Evolutionary conservation across 2,329 filamentous ascomycete genomes (phyloP).

Genomic region (Diaporthe ampelina): DNA sequence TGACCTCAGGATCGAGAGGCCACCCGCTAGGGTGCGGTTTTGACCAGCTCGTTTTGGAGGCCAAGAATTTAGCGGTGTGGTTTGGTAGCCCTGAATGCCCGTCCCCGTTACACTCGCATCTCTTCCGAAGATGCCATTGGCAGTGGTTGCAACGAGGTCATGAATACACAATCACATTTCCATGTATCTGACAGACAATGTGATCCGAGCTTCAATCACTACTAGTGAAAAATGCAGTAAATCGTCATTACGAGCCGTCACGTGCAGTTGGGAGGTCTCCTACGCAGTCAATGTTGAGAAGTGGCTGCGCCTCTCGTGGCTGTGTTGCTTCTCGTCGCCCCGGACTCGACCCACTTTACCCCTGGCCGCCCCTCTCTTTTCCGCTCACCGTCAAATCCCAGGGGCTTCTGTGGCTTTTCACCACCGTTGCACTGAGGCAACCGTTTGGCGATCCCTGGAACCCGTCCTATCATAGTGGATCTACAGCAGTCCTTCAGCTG

Average conservation of each 20-base stretch:
- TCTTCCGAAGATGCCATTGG: no score
- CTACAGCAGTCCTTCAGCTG: background rate
- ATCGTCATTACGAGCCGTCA: background rate
- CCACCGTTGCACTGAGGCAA: slow-evolving; percentile 19
- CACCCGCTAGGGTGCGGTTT: background rate
- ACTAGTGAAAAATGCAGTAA: background rate
- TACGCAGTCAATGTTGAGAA: background rate
- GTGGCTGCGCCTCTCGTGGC: slow-evolving; percentile 34
- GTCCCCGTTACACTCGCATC: no score
- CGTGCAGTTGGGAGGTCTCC: slow-evolving; percentile 31
- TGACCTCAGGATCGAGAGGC: background rate
- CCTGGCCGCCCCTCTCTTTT: slow-evolving; percentile 2
- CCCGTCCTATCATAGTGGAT: slow-evolving; percentile 26
- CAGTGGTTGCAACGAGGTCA: no score
- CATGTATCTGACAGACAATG: background rate
- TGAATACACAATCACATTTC: no score
- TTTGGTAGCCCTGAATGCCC: background rate
- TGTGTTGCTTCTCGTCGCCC: slow-evolving; percentile 21
- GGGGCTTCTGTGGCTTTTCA: background rate
- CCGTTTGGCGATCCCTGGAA: slow-evolving; percentile 9
- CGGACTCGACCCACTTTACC: slow-evolving; percentile 22
- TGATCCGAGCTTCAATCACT: background rate
- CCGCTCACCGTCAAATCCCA: slow-evolving; percentile 29
- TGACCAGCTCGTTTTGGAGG: background rate
- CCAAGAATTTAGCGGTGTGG: background rate